phyloP scores from a whole-genome alignment of 2,329 filamentous ascomycete species.

The Paraphoma chrysanthemicola region DNA sequence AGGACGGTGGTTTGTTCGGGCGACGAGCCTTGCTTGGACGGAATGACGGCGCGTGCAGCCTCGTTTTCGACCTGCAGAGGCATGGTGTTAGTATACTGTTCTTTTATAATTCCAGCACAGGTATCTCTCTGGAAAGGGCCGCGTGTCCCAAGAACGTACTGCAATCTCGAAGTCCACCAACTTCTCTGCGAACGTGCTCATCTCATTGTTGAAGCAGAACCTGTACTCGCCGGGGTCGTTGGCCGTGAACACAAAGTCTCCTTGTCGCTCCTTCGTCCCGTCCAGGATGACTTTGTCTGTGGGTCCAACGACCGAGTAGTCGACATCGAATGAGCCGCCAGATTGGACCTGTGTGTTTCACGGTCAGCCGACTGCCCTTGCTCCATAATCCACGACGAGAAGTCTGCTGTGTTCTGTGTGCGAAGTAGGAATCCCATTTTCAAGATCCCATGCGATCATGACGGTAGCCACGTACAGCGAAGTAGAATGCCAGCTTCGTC shows the following conservation, averaged over 20 bases:
- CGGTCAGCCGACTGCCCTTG: neutral
- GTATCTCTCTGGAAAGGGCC: too few relatives aligned
- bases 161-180: conserved; percentile 97
- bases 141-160: conserved; percentile 59
- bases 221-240: conserved; percentile 87
- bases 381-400: neutral
- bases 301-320: conserved; percentile 87
- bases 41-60: conserved; percentile 76
- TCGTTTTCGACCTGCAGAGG: conserved; percentile 83
- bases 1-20: conserved; percentile 88
- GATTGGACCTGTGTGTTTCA: conserved; percentile 79
- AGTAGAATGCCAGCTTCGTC: conserved; percentile 97
- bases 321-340: conserved; percentile 95
- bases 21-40: conserved; percentile 84
- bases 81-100: neutral
- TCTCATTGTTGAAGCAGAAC: conserved; percentile 98
- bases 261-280: conserved; percentile 90
- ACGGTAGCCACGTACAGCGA: conserved; percentile 72
- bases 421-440: neutral
- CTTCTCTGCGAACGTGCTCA: conserved; percentile 98
- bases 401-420: neutral
- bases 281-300: conserved; percentile 81
- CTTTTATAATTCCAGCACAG: too few relatives aligned
- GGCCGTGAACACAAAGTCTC: conserved; percentile 97
- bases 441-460: neutral